Evolutionary conservation across 106 monocot species (phyloP).

Genomic region (Dendrobium huoshanense): DNA sequence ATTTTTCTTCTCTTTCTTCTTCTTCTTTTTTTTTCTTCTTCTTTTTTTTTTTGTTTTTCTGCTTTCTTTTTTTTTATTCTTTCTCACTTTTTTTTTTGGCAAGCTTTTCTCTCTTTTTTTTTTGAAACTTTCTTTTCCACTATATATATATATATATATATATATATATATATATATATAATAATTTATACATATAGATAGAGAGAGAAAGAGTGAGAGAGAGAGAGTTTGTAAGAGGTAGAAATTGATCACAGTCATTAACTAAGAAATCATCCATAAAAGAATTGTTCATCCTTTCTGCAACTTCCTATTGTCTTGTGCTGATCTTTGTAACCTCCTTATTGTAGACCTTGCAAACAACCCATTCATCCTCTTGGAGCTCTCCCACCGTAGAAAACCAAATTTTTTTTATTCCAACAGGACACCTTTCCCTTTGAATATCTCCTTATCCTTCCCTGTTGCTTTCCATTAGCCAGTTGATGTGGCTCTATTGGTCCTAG

Average conservation of each 20-base stretch:
- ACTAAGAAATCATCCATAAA: not conserved
- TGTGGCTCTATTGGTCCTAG: constrained; percentile 53
- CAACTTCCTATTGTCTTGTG: not conserved
- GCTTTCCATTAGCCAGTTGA: constrained; percentile 62
- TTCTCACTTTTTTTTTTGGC: too few relatives aligned
- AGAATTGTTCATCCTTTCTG: not conserved
- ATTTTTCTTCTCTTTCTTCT: too few relatives aligned
- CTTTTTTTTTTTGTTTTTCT: too few relatives aligned
- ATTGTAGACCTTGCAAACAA: not conserved
- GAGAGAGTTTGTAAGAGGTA: not conserved
- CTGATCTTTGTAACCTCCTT: not conserved
- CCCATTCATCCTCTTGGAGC: constrained; percentile 3
- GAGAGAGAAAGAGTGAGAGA: too few relatives aligned
- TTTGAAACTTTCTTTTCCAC: too few relatives aligned
- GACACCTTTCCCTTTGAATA: constrained; percentile 9
- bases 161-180: too few relatives aligned
- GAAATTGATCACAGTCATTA: not conserved
- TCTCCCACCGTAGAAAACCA: constrained; percentile 9
- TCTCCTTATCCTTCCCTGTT: constrained; percentile 63
- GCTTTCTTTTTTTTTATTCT: too few relatives aligned
- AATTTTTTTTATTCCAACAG: constrained; percentile 32
- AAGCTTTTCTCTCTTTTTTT: too few relatives aligned
- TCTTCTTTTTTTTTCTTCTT: too few relatives aligned
- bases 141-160: too few relatives aligned
- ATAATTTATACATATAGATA: too few relatives aligned